Percentiles rank a stretch among this genome's conserved stretches.
phyloP scores from a whole-genome alignment of 257 asterid species.

The Solanum lycopersicoides region DNA sequence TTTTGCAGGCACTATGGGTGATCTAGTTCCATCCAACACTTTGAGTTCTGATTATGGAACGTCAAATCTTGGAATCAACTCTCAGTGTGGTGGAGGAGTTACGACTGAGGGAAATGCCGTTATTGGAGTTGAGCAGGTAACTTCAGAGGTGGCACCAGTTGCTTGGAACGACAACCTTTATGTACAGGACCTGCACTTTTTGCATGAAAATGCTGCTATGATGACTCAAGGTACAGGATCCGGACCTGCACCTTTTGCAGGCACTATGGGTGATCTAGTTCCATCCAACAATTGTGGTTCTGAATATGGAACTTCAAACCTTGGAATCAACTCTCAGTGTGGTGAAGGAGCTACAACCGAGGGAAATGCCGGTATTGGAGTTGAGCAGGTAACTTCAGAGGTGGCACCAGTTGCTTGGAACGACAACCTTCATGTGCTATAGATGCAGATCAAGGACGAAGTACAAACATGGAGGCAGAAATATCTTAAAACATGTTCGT shows the following conservation, averaged over 20 bases:
- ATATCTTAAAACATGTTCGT: background rate
- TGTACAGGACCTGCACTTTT: background rate
- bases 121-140: background rate
- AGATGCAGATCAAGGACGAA: background rate
- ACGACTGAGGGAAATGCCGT: background rate
- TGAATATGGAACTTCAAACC: background rate
- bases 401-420: background rate
- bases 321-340: background rate
- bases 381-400: background rate
- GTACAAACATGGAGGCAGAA: background rate
- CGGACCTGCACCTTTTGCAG: background rate
- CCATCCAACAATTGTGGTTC: background rate
- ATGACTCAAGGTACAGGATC: slow-evolving; percentile 1
- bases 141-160: background rate
- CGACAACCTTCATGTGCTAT: background rate
- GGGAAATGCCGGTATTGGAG: background rate
- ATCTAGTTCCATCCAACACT: background rate
- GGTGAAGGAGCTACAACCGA: background rate
- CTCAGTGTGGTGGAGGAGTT: background rate
- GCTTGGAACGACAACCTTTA: background rate
- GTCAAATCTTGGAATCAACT: background rate
- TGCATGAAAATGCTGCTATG: background rate
- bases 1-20: background rate
- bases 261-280: background rate
- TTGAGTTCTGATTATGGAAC: background rate